Percentiles rank a stretch among this genome's conserved stretches.
These are phyloP conservation scores for Rhynchosporium graminicola DNA, from an alignment of 2,329 filamentous ascomycete species.

Conservation along the genomic window DNA sequence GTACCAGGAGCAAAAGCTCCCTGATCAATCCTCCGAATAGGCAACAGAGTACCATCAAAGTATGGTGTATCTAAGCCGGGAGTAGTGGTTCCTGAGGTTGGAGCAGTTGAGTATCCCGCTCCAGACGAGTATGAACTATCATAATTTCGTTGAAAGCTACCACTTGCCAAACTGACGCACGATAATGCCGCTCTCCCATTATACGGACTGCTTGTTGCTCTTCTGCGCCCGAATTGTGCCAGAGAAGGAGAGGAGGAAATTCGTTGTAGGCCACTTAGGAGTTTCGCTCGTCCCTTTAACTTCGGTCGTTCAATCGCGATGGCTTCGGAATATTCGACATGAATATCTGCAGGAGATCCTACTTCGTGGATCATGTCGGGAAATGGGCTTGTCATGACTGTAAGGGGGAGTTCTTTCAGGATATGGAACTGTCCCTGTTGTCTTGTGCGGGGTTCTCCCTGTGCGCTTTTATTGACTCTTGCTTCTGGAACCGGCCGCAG, in stretches of 20 bases:
- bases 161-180: slow-evolving; percentile 38
- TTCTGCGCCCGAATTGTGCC: slow-evolving; percentile 35
- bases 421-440: background rate
- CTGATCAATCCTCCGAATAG: slow-evolving; percentile 30
- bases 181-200: slow-evolving; percentile 36
- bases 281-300: slow-evolving; percentile 38
- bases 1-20: slow-evolving; percentile 24
- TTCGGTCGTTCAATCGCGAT: slow-evolving; percentile 37
- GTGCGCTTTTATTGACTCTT: background rate
- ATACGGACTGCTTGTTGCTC: slow-evolving; percentile 40
- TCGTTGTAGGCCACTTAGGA: slow-evolving; percentile 39
- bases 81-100: slow-evolving; percentile 35
- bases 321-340: slow-evolving; percentile 34
- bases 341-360: slow-evolving; percentile 19
- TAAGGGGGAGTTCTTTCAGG: background rate
- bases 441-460: slow-evolving; percentile 12
- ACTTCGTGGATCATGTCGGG: slow-evolving; percentile 31
- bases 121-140: slow-evolving; percentile 34
- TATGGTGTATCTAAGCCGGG: slow-evolving; percentile 35
- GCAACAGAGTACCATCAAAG: slow-evolving; percentile 29
- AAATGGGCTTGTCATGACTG: slow-evolving; percentile 30
- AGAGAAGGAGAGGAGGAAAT: slow-evolving; percentile 42
- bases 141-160: slow-evolving; percentile 33
- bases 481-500: background rate
- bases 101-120: slow-evolving; percentile 37